A percentile compares a stretch with the other conserved stretches of the same genome.
phyloP scores from a whole-genome alignment of 2,329 filamentous ascomycete species.

The Cylindrodendrum hubeiense region DNA sequence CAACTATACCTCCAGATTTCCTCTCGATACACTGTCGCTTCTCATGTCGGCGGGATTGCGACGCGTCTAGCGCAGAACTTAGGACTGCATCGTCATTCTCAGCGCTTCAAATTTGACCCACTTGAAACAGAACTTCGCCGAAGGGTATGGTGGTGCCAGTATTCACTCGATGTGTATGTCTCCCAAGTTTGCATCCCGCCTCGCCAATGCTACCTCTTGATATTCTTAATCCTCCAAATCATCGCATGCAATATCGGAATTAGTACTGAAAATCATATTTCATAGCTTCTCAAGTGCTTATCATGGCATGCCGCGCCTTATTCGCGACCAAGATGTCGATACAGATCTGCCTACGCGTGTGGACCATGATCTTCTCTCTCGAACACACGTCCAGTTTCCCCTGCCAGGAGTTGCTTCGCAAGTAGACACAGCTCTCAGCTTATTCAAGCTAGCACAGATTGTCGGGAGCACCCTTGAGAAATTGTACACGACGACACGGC shows the following conservation, averaged over 20 bases:
- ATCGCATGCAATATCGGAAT: not conserved
- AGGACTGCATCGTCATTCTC: slow-evolving; percentile 42
- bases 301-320: slow-evolving; percentile 43
- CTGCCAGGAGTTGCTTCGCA: slow-evolving; percentile 41
- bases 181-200: not conserved
- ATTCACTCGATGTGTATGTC: slow-evolving; percentile 40
- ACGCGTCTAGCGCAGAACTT: slow-evolving; percentile 41
- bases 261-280: not conserved
- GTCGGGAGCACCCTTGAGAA: slow-evolving; percentile 39
- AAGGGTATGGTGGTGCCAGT: slow-evolving; percentile 44
- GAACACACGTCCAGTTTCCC: slow-evolving; percentile 39
- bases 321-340: slow-evolving; percentile 44
- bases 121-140: slow-evolving; percentile 42
- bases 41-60: slow-evolving; percentile 39
- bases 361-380: slow-evolving; percentile 40
- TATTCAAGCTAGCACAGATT: slow-evolving; percentile 43
- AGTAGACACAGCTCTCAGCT: slow-evolving; percentile 38
- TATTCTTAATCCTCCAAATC: no score
- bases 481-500: slow-evolving; percentile 41
- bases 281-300: slow-evolving; percentile 40
- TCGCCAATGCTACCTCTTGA: not conserved
- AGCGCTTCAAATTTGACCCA: slow-evolving; percentile 43
- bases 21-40: slow-evolving; percentile 35
- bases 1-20: slow-evolving; percentile 43
- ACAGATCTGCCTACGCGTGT: slow-evolving; percentile 41